Percentiles rank a stretch among this genome's conserved stretches.
phyloP scores from a whole-genome alignment of 345 rosid genomes.

The Populus euphratica region DNA sequence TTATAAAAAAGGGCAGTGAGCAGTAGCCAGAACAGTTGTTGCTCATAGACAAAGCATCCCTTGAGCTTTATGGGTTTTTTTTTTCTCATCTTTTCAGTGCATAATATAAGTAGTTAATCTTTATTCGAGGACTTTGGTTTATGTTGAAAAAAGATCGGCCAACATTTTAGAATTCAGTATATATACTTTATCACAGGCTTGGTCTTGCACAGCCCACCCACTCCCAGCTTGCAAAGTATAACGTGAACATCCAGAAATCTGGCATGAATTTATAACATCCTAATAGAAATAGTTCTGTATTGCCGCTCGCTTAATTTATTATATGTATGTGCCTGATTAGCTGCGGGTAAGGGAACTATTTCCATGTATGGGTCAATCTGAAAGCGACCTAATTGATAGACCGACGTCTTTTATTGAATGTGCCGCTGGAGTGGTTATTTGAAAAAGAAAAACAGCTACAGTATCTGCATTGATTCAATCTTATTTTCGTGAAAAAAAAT shows the following conservation, averaged over 20 bases:
- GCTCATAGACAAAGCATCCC: slow-evolving; percentile 40
- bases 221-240: neutral
- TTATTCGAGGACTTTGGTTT: neutral
- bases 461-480: no score
- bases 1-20: neutral
- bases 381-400: neutral
- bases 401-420: neutral
- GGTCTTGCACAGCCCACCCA: neutral
- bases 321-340: neutral
- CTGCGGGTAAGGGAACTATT: neutral
- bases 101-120: neutral
- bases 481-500: no score
- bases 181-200: neutral
- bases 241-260: neutral
- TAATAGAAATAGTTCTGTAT: neutral
- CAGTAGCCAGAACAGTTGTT: slow-evolving; percentile 32
- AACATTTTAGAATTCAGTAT: neutral
- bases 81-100: neutral
- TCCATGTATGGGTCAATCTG: neutral
- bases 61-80: neutral
- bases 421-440: neutral
- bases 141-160: neutral
- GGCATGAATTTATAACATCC: neutral
- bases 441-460: no score
- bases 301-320: neutral